Conservation (phyloP, 78 protist species). For the Dictyostelium capitatum region DNA sequence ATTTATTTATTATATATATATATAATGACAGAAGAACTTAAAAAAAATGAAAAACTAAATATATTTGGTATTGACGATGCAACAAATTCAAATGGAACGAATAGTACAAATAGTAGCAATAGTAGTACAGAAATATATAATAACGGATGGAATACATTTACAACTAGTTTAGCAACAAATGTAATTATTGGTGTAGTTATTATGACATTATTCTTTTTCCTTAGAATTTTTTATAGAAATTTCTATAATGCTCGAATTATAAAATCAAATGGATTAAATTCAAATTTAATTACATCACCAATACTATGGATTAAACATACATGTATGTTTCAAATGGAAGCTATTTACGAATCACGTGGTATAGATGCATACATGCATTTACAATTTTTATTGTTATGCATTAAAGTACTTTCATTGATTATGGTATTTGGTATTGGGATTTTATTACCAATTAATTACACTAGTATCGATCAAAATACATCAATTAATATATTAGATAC, state of each 20-base stretch:
- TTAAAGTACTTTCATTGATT: slow-evolving; percentile 1
- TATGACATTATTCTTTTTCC: slow-evolving; percentile 39
- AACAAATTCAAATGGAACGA: too few species aligned
- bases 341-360: slow-evolving; percentile 58
- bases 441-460: slow-evolving; percentile 55
- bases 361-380: slow-evolving; percentile 80
- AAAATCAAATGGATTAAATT: slow-evolving; percentile 39
- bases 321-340: slow-evolving; percentile 25
- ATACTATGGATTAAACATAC: slow-evolving; percentile 53
- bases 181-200: slow-evolving; percentile 37
- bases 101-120: neutral
- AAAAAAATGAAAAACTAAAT: too few species aligned
- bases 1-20: too few species aligned
- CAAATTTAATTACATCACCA: slow-evolving; percentile 6
- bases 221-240: slow-evolving; percentile 41
- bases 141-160: slow-evolving; percentile 55
- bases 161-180: slow-evolving; percentile 39
- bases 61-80: too few species aligned
- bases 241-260: slow-evolving; percentile 63
- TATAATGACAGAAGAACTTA: too few species aligned
- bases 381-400: slow-evolving; percentile 52
- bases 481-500: slow-evolving; percentile 11
- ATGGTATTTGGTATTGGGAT: slow-evolving; percentile 75
- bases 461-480: neutral
- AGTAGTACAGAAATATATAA: too few species aligned